These are phyloP conservation scores for Anacardium occidentale DNA, from an alignment of 345 rosid species.

Conservation along the genomic window DNA sequence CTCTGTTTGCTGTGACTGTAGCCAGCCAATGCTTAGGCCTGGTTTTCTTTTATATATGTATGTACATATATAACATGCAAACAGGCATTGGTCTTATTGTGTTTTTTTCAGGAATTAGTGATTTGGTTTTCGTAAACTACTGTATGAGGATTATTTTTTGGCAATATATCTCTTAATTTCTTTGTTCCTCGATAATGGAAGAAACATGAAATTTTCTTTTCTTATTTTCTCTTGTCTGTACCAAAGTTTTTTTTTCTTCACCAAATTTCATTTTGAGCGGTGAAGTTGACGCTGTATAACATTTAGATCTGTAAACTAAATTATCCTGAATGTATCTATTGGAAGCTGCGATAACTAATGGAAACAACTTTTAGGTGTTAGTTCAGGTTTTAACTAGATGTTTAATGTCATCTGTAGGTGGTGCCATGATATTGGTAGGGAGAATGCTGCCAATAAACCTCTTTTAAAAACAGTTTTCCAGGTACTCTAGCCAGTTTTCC, in stretches of 20 bases:
- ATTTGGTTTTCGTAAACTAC: constrained; percentile 3
- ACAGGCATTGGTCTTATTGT: not conserved
- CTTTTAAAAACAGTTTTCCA: constrained; percentile 87
- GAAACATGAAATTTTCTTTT: too few species aligned
- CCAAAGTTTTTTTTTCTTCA: not conserved
- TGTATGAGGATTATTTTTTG: not conserved
- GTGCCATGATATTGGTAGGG: constrained; percentile 95
- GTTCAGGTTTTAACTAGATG: constrained; percentile 18
- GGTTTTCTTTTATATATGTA: not conserved
- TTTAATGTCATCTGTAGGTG: constrained; percentile 48
- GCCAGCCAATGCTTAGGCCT: not conserved
- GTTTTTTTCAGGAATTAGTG: constrained; percentile 1
- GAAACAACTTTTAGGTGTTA: constrained; percentile 2
- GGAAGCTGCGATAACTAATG: not conserved
- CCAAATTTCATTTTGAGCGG: not conserved
- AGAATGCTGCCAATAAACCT: constrained; percentile 90
- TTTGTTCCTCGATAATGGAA: not conserved
- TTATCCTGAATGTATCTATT: not conserved
- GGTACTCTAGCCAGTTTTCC: constrained; percentile 35
- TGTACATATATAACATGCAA: not conserved
- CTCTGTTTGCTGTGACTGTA: not conserved
- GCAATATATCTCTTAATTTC: not conserved
- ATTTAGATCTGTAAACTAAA: not conserved
- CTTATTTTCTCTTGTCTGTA: not conserved
- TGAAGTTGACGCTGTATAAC: not conserved